phyloP scores from a whole-genome alignment of 352 stramenopile genomes.

The Pythium phragmitis region DNA sequence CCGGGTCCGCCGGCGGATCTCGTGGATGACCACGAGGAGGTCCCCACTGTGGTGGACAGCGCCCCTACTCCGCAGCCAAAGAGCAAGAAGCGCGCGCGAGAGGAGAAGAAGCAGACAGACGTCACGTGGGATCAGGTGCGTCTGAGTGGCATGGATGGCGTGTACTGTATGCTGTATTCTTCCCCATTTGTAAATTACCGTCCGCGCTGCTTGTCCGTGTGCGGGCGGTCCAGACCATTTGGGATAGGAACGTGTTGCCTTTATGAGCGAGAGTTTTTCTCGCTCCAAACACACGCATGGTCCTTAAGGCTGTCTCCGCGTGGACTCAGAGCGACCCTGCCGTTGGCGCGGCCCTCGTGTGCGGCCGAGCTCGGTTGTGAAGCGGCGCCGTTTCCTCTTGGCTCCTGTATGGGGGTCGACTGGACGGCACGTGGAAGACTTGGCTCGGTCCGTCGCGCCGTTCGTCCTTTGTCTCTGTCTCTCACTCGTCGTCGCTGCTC shows the following conservation, averaged over 20 bases:
- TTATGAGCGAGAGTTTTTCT: slow-evolving; percentile 79
- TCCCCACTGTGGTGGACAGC: background rate
- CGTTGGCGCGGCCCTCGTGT: slow-evolving; percentile 27
- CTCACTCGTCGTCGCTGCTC: background rate
- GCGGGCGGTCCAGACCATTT: slow-evolving; percentile 79
- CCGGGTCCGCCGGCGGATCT: slow-evolving; percentile 46
- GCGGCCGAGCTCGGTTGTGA: slow-evolving; percentile 16
- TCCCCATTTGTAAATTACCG: slow-evolving; percentile 75
- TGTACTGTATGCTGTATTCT: slow-evolving; percentile 26
- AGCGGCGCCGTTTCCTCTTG: slow-evolving; percentile 12
- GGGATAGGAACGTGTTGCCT: slow-evolving; percentile 82
- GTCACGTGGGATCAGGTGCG: slow-evolving; percentile 62
- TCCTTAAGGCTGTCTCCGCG: slow-evolving; percentile 92
- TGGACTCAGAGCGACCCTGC: slow-evolving; percentile 39
- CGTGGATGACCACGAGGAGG: slow-evolving; percentile 26
- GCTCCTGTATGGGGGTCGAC: background rate
- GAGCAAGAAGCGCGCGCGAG: slow-evolving; percentile 68
- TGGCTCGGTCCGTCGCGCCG: background rate
- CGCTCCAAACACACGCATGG: slow-evolving; percentile 71
- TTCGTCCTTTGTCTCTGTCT: slow-evolving; percentile 5
- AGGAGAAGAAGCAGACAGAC: slow-evolving; percentile 28
- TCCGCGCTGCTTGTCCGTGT: slow-evolving; percentile 39
- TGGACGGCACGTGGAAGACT: slow-evolving; percentile 20
- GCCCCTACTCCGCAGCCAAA: slow-evolving; percentile 3
- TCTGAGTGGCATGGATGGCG: slow-evolving; percentile 8